Percentiles rank a stretch among this genome's conserved stretches.
Conservation (phyloP, 2,329 filamentous ascomycete species). For the Knufia fluminis region DNA sequence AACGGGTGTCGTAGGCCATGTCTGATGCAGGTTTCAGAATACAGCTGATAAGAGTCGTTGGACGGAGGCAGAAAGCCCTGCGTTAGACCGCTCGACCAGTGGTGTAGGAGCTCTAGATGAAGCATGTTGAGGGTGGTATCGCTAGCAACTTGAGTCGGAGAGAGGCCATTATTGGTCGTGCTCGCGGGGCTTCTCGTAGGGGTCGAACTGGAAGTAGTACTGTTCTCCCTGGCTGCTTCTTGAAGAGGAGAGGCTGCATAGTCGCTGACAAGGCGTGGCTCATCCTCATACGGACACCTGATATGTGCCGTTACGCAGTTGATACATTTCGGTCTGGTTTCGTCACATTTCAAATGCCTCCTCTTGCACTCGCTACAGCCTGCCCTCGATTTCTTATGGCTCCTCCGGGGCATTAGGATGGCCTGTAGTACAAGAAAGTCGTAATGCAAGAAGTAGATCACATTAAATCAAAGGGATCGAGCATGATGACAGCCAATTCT, state of each 20-base stretch:
- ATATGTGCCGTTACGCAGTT: constrained; percentile 25
- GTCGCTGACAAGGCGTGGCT: neutral
- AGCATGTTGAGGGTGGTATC: constrained; percentile 24
- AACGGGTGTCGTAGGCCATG: constrained; percentile 27
- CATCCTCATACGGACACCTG: constrained; percentile 13
- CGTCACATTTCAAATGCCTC: constrained; percentile 33
- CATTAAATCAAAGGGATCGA: neutral
- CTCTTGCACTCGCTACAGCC: constrained; percentile 32
- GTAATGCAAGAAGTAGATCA: too few relatives aligned
- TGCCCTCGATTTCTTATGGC: constrained; percentile 32
- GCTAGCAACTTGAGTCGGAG: neutral
- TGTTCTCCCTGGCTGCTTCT: neutral
- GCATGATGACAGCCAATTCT: neutral
- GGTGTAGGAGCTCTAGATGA: constrained; percentile 26
- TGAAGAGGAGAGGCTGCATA: neutral
- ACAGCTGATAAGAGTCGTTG: neutral
- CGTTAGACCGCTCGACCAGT: constrained; percentile 19
- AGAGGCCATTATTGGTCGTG: neutral
- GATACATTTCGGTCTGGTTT: constrained; percentile 27
- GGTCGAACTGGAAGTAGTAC: neutral
- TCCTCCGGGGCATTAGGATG: constrained; percentile 18
- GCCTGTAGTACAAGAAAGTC: too few relatives aligned
- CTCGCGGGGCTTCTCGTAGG: neutral
- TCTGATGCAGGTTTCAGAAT: constrained; percentile 9
- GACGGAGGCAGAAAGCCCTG: constrained; percentile 23